Evolutionary conservation across 78 protist genomes (phyloP).

Genomic region (Polysphondylium violaceum): DNA sequence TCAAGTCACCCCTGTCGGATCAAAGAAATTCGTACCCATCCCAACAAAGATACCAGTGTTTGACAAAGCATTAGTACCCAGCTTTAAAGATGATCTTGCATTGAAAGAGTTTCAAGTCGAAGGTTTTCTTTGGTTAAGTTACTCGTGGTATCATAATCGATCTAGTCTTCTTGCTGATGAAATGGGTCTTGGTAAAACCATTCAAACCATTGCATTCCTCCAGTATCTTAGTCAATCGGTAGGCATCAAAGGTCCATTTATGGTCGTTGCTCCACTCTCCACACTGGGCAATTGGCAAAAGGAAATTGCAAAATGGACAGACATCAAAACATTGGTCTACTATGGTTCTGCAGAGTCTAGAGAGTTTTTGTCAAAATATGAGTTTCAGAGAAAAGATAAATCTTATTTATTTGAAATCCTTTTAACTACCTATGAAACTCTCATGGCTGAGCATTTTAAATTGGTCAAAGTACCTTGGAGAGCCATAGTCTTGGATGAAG

Average conservation of each 20-base stretch:
- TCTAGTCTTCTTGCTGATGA: constrained; percentile 95
- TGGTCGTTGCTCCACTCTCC: constrained; percentile 98
- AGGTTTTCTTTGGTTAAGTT: constrained; percentile 85
- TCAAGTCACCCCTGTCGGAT: background rate
- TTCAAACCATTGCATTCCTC: constrained; percentile 93
- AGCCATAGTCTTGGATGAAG: constrained; percentile 93
- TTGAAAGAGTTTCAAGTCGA: constrained; percentile 92
- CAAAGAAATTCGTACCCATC: constrained; percentile 24
- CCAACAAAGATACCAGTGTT: constrained; percentile 33
- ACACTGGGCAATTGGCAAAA: constrained; percentile 93
- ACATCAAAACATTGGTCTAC: constrained; percentile 82
- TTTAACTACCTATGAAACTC: constrained; percentile 95
- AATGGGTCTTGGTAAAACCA: constrained; percentile 98
- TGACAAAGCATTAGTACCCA: constrained; percentile 18
- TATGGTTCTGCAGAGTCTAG: constrained; percentile 90
- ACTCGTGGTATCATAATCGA: constrained; percentile 87
- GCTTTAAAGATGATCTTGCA: constrained; percentile 40
- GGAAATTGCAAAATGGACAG: constrained; percentile 90
- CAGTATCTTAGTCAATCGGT: constrained; percentile 78
- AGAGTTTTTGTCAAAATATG: constrained; percentile 63
- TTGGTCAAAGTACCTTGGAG: constrained; percentile 87
- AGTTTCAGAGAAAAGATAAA: constrained; percentile 33
- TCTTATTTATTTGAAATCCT: constrained; percentile 86
- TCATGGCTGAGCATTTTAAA: constrained; percentile 66
- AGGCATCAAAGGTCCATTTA: constrained; percentile 93